Conservation (phyloP, 305 asterid genomes). For the Rubia balearica region DNA sequence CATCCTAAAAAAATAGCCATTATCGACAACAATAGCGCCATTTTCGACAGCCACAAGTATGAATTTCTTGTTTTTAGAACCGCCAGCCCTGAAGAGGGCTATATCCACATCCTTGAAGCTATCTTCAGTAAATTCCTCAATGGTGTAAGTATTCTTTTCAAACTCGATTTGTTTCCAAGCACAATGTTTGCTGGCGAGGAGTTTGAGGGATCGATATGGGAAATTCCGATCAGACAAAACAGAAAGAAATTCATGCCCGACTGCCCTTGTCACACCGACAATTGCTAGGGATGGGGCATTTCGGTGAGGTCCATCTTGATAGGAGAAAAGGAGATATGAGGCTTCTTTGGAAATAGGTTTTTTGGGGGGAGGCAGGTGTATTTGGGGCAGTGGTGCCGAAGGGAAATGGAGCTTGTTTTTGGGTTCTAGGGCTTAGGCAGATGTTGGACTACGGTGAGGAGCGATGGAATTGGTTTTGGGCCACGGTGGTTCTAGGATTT, state of each 20-base stretch:
- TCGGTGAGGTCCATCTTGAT: constrained; percentile 71
- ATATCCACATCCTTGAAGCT: constrained; percentile 66
- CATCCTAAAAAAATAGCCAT: constrained; percentile 95
- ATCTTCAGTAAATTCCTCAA: constrained; percentile 53
- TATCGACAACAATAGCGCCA: constrained; percentile 84
- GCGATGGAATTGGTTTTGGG: constrained; percentile 13
- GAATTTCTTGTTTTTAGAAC: constrained; percentile 74
- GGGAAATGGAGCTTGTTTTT: constrained; percentile 8
- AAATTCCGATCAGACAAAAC: constrained; percentile 73
- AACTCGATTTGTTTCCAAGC: neutral
- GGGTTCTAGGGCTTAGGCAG: constrained; percentile 20
- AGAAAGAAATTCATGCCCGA: constrained; percentile 89
- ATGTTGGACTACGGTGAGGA: too few relatives aligned
- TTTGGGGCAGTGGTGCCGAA: constrained; percentile 6
- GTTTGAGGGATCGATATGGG: neutral
- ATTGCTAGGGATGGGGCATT: constrained; percentile 75
- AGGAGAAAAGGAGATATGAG: constrained; percentile 24
- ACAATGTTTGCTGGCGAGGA: constrained; percentile 5
- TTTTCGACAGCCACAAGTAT: constrained; percentile 71
- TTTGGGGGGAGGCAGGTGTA: constrained; percentile 21
- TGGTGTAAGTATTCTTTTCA: constrained; percentile 23
- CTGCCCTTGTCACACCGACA: constrained; percentile 87
- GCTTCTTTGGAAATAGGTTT: neutral
- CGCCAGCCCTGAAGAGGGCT: constrained; percentile 65
- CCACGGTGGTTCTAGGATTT: constrained; percentile 7